Conservation (phyloP, 2,329 filamentous ascomycete genomes). For the Pezicula radicicola region DNA sequence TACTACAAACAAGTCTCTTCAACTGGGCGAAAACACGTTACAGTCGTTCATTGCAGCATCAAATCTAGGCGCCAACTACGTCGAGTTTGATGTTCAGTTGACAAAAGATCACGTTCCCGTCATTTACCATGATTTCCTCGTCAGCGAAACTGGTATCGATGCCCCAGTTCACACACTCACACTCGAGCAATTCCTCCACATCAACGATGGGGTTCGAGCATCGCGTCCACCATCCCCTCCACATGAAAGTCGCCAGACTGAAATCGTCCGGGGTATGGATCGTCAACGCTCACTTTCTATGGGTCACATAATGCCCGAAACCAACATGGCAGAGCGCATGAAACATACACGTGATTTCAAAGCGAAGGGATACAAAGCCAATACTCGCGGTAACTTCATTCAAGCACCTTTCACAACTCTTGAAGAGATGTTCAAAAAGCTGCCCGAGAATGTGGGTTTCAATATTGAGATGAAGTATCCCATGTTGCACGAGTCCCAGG, state of each 20-base stretch:
- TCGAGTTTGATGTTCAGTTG: constrained; percentile 85
- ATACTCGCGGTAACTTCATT: constrained; percentile 90
- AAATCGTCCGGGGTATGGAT: constrained; percentile 22
- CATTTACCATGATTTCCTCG: constrained; percentile 97
- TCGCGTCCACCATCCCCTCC: constrained; percentile 45
- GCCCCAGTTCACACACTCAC: constrained; percentile 95
- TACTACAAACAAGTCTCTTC: constrained; percentile 77
- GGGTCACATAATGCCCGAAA: constrained; percentile 19
- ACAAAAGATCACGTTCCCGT: constrained; percentile 99
- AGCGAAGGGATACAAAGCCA: constrained; percentile 91
- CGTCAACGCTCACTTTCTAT: constrained; percentile 32
- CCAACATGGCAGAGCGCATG: constrained; percentile 71
- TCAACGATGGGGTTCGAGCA: constrained; percentile 50
- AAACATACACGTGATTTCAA: constrained; percentile 97
- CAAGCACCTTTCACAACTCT: constrained; percentile 94
- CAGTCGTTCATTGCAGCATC: constrained; percentile 95
- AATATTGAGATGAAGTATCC: constrained; percentile 99
- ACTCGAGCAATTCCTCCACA: constrained; percentile 90
- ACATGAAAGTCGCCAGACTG: constrained; percentile 17
- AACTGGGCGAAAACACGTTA: constrained; percentile 94
- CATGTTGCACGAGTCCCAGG: constrained; percentile 93
- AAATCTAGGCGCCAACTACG: constrained; percentile 78
- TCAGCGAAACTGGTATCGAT: constrained; percentile 96
- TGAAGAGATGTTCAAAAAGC: constrained; percentile 84
- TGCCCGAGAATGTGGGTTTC: constrained; percentile 84